Conservation (phyloP, 371 early-diverging fungal species). For the Mucor circinelloides region DNA sequence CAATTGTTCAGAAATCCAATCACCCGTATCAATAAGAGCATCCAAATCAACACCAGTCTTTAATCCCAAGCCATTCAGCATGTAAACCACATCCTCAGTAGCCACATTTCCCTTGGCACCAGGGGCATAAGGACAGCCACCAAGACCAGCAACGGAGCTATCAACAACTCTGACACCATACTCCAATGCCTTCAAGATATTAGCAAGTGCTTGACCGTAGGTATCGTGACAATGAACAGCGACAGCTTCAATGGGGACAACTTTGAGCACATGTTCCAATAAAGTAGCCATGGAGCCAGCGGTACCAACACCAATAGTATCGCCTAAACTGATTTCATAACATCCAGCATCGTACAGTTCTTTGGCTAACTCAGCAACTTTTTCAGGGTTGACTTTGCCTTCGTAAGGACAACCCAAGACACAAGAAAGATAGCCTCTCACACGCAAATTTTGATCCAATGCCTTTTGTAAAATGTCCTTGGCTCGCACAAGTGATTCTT, state of each 20-base stretch:
- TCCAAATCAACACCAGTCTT: slow-evolving; percentile 80
- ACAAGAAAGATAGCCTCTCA: slow-evolving; percentile 92
- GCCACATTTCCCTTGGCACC: slow-evolving; percentile 98
- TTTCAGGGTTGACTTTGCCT: slow-evolving; percentile 71
- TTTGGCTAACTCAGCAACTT: slow-evolving; percentile 78
- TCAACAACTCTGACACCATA: slow-evolving; percentile 91
- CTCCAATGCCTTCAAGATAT: slow-evolving; percentile 85
- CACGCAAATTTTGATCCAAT: slow-evolving; percentile 65
- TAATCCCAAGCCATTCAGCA: slow-evolving; percentile 86
- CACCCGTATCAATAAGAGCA: slow-evolving; percentile 74
- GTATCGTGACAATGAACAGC: slow-evolving; percentile 98
- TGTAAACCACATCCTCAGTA: slow-evolving; percentile 96
- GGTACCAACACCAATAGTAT: slow-evolving; percentile 95
- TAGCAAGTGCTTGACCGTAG: slow-evolving; percentile 96
- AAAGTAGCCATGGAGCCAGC: slow-evolving; percentile 76
- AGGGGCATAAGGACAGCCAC: slow-evolving; percentile 96
- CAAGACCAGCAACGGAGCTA: slow-evolving; percentile 91
- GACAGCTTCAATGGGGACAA: slow-evolving; percentile 75
- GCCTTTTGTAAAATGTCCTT: slow-evolving; percentile 72
- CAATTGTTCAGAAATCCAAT: slow-evolving; percentile 83
- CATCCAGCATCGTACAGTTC: slow-evolving; percentile 89
- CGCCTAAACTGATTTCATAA: slow-evolving; percentile 96
- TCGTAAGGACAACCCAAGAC: slow-evolving; percentile 97
- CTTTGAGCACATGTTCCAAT: slow-evolving; percentile 72
- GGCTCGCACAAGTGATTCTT: slow-evolving; percentile 80